Percentiles rank a stretch among this genome's conserved stretches.
phyloP scores from a whole-genome alignment of 2,329 filamentous ascomycete genomes.

The Reticulascus tulasneorum region DNA sequence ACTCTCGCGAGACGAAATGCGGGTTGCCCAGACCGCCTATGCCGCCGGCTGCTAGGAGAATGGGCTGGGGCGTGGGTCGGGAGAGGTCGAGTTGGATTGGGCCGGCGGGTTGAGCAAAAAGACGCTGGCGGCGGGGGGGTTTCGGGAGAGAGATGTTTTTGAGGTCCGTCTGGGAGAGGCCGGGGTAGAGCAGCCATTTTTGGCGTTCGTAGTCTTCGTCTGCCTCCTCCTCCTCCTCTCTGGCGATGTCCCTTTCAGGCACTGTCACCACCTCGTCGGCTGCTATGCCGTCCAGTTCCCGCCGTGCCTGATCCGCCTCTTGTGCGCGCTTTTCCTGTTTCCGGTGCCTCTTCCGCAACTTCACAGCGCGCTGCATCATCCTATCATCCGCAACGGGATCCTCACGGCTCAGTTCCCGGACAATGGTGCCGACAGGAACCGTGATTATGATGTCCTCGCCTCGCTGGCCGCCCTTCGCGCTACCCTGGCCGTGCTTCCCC shows the following conservation, averaged over 20 bases:
- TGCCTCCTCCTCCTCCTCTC: conserved; percentile 30
- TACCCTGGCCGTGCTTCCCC: conserved; percentile 76
- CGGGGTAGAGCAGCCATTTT: conserved; percentile 86
- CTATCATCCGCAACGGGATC: conserved; percentile 72
- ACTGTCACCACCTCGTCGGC: conserved; percentile 6
- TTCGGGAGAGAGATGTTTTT: conserved; percentile 47
- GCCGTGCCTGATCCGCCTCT: conserved; percentile 8
- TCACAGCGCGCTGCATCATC: conserved; percentile 18
- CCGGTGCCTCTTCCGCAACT: conserved; percentile 4
- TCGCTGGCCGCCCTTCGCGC: conserved; percentile 67
- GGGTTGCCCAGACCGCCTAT: conserved; percentile 90
- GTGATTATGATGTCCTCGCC: conserved; percentile 85
- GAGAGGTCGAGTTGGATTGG: conserved; percentile 73
- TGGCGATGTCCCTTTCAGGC: conserved; percentile 2
- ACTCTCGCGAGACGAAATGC: conserved; percentile 78
- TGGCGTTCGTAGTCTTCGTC: conserved; percentile 50
- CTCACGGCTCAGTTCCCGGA: conserved; percentile 73
- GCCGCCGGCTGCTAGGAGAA: conserved; percentile 82
- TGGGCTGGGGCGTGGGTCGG: conserved; percentile 73
- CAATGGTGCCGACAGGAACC: conserved; percentile 88
- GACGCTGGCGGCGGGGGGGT: conserved; percentile 46
- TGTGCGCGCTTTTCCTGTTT: conserved; percentile 9
- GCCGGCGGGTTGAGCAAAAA: conserved; percentile 64
- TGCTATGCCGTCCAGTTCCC: conserved; percentile 11
- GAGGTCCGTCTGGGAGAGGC: conserved; percentile 66